Base-by-base conservation (phyloP, 495 filamentous ascomycete species). In the Lasiosphaeria miniovina region DNA sequence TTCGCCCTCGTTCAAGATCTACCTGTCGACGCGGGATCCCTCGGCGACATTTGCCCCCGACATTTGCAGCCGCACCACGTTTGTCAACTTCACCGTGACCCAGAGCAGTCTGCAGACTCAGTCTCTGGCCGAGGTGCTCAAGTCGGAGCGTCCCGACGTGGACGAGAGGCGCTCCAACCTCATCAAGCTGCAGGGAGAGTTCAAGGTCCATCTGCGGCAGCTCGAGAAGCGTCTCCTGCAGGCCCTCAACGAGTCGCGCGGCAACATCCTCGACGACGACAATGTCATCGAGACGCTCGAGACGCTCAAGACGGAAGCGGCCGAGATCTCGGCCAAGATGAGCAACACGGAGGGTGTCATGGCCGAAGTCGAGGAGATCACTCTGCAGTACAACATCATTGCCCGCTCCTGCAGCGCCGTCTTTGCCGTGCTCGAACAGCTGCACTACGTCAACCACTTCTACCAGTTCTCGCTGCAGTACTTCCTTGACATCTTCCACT, bases 401-500 rank as follows among this genome's bases (percentile, higher is more conserved):
- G 94, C 94, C 49, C 84, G 86, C 64, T 90, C 94, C 41, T 99
- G 94, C 82, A 96, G 92, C 75, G 91, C 93, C 51, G 92, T 97
- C 32, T 98, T 97, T 75, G 91, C 94, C 17, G 90, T 97, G 33
- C 81, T 99, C 51, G 95, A 98, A 75, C 93, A 98, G 72, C 87
- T 99, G 49, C 93, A 96, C 71, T 93, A 96, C 68, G 85, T 99
- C 71, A 96, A 99, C 70, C 95, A 98, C 79, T 98, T 98, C 78
- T 99, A 99, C 71, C 94, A 98, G 66, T 98, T 99, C 82, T 98
- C 95, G 24, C 81, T 99, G 51, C 92, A 96, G 76, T 98, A 93
- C 75, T 99, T 99, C 73, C 82, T 94, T 14, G 90, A 96, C 67
- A 99, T 99, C 64, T 98, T 99, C 83, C 86, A 95, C 69, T 86